Conservation (phyloP, 768 basidiomycete genomes). For the Dacryopinax primogenitus region DNA sequence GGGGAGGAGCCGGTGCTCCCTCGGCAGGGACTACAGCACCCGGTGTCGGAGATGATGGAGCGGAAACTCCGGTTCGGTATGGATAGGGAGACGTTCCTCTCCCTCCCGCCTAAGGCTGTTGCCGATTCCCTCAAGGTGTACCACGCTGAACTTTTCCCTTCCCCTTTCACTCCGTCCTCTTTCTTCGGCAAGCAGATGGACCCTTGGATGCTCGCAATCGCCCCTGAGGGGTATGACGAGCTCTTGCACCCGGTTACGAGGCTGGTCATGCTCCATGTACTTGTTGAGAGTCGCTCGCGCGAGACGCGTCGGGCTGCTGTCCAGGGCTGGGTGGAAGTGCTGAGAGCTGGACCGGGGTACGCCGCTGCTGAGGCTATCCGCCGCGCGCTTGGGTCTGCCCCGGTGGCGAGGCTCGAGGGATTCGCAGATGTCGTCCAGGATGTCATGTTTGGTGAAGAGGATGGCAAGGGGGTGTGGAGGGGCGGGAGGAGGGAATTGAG, state of each 20-base stretch:
- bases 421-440: not conserved
- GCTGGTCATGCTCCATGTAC: not conserved
- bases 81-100: not conserved
- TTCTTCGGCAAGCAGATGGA: not conserved
- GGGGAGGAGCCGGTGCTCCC: not conserved
- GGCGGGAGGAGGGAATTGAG: not conserved
- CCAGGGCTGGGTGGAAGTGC: not conserved
- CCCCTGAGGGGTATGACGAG: not conserved
- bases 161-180: not conserved
- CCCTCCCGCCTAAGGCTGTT: not conserved
- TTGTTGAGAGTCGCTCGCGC: not conserved
- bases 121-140: not conserved
- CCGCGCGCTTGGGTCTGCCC: not conserved
- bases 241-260: not conserved
- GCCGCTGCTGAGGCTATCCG: slow-evolving; percentile 2
- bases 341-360: not conserved
- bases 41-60: not conserved
- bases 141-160: not conserved
- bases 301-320: not conserved
- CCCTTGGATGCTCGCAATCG: not conserved
- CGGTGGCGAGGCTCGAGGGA: not conserved
- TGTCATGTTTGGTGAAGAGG: not conserved
- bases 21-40: not conserved
- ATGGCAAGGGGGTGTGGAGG: not conserved
- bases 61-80: not conserved